Conservation (phyloP, 306 rosid genomes). For the Geum urbanum region DNA sequence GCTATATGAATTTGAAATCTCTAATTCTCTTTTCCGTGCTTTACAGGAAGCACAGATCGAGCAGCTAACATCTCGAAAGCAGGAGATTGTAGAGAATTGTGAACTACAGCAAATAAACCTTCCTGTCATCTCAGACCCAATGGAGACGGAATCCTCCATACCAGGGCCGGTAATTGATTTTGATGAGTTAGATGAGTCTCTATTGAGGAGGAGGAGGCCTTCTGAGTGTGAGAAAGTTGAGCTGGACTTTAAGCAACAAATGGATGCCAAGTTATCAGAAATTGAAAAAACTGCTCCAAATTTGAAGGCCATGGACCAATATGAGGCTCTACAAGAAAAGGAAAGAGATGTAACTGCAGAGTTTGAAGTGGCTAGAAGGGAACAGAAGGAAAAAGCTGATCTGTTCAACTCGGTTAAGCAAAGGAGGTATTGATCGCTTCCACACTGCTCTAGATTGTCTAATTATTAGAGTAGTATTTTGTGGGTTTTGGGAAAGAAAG, state of each 20-base stretch:
- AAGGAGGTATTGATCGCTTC: conserved; percentile 49
- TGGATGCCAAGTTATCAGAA: conserved; percentile 67
- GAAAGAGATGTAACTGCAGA: conserved; percentile 78
- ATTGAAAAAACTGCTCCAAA: conserved; percentile 96
- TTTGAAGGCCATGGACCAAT: conserved; percentile 95
- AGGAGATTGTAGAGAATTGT: conserved; percentile 85
- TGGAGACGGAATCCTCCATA: conserved; percentile 66
- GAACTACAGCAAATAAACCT: conserved; percentile 79
- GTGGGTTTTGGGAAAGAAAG: background rate
- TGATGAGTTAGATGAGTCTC: conserved; percentile 56
- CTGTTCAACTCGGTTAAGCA: conserved; percentile 71
- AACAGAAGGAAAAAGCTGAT: conserved; percentile 71
- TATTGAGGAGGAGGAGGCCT: conserved; percentile 58
- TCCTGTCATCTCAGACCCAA: conserved; percentile 68
- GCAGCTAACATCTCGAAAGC: conserved; percentile 65
- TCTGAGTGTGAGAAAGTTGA: conserved; percentile 75
- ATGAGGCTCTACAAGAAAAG: conserved; percentile 81
- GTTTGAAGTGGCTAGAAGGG: conserved; percentile 88
- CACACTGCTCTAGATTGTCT: conserved; percentile 6
- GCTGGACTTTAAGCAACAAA: conserved; percentile 68
- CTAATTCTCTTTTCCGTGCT: conserved; percentile 16
- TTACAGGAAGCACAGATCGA: conserved; percentile 78
- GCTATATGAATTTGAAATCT: conserved; percentile 21
- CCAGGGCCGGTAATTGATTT: conserved; percentile 70
- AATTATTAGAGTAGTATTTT: background rate